Conservation (phyloP, 139 green algal species). For the Zygnema cylindricum region DNA sequence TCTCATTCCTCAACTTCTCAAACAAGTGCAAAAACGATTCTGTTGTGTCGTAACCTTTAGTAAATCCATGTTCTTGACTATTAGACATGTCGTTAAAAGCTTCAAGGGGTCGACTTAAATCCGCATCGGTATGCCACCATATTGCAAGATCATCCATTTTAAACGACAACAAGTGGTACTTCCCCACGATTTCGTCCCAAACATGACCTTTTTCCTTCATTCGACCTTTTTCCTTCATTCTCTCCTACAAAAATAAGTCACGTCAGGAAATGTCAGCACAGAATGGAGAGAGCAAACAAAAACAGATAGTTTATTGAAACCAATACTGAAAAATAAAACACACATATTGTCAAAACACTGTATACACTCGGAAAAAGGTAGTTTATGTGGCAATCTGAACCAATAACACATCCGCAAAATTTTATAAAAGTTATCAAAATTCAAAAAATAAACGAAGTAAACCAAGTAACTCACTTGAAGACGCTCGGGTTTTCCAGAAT, state of each 20-base stretch:
- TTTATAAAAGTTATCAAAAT: too few species aligned
- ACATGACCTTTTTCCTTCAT: slow-evolving; percentile 25
- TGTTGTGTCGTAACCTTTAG: neutral
- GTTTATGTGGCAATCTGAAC: too few species aligned
- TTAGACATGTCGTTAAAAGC: slow-evolving; percentile 27
- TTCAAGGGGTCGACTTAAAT: neutral
- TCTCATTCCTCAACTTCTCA: neutral
- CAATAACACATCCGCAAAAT: too few species aligned
- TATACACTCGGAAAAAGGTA: neutral
- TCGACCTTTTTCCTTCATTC: neutral
- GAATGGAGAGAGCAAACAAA: neutral
- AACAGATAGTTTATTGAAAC: neutral
- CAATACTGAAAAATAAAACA: neutral
- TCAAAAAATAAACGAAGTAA: neutral
- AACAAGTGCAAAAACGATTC: neutral
- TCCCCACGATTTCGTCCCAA: slow-evolving; percentile 31
- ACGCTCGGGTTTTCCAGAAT: neutral
- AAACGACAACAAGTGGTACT: slow-evolving; percentile 18
- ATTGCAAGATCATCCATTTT: slow-evolving; percentile 15
- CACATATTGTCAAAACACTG: neutral
- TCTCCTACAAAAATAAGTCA: neutral
- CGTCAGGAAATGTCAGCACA: neutral
- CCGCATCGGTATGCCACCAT: neutral
- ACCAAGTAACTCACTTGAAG: too few species aligned
- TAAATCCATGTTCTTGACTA: neutral